These are phyloP conservation scores for Globisporangium carolinianum DNA, from an alignment of 352 stramenopile species.

Conservation along the genomic window DNA sequence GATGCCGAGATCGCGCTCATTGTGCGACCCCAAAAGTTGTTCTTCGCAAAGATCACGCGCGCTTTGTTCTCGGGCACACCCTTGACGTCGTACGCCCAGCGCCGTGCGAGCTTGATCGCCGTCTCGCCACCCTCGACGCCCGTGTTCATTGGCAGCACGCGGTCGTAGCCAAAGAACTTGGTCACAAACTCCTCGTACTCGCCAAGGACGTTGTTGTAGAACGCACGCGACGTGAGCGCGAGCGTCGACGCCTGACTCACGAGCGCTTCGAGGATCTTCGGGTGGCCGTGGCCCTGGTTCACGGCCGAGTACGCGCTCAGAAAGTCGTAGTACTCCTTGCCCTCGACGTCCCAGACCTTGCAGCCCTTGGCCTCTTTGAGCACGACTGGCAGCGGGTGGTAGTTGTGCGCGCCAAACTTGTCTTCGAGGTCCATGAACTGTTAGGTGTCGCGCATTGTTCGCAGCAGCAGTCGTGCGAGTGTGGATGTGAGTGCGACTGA, in stretches of 20 bases:
- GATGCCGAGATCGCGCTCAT: slow-evolving; percentile 95
- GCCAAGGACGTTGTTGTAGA: slow-evolving; percentile 97
- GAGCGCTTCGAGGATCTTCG: slow-evolving; percentile 94
- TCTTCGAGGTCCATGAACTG: slow-evolving; percentile 87
- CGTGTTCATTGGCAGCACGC: slow-evolving; percentile 98
- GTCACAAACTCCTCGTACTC: slow-evolving; percentile 98
- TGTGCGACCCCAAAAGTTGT: slow-evolving; percentile 99
- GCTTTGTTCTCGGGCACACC: slow-evolving; percentile 88
- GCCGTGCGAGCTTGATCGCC: slow-evolving; percentile 94
- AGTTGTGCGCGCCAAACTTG: slow-evolving; percentile 96
- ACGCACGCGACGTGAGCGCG: slow-evolving; percentile 96
- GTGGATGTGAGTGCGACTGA: not conserved
- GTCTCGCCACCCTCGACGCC: slow-evolving; percentile 98
- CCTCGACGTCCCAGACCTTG: slow-evolving; percentile 95
- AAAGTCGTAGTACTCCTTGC: slow-evolving; percentile 98
- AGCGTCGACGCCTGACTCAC: slow-evolving; percentile 92
- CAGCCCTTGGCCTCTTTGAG: slow-evolving; percentile 88
- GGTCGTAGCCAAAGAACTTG: slow-evolving; percentile 95
- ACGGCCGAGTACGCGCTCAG: slow-evolving; percentile 91
- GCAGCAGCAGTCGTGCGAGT: not conserved
- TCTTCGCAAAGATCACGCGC: slow-evolving; percentile 94
- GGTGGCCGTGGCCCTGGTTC: slow-evolving; percentile 97
- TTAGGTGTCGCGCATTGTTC: not conserved
- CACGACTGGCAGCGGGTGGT: slow-evolving; percentile 97
- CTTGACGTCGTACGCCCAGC: slow-evolving; percentile 98